Evolutionary conservation across 352 stramenopile species (phyloP), one percentile per base, ranked within the genome.

Genomic region (Globisporangium yorkense): DNA sequence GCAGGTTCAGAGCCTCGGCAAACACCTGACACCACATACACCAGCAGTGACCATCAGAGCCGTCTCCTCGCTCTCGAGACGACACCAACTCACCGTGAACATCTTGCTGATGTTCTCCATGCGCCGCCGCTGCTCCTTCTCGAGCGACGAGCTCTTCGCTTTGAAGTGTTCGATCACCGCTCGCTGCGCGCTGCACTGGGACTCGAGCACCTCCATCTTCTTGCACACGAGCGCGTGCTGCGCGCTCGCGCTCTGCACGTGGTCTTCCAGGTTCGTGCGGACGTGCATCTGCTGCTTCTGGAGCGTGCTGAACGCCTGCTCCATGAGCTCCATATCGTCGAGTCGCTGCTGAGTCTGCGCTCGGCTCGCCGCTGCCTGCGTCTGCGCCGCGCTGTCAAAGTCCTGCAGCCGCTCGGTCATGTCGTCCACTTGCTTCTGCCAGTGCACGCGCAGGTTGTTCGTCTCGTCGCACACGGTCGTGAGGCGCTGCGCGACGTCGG

Each of bases 61-160:
- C 9, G 20, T 47, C 37, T 33, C 27, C 40, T 56, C 24, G 1
- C 24, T 27, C 24, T 27, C 24, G 24, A 27, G 24, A 27, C 24
- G 24, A 27, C 24, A 27, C 2, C 35, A 51, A 70, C 67, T 39
- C 55, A 89, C 82, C 71, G 76, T 72, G 56, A 90, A 89, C 75
- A 88, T 89, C 21, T 83, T 86, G 59, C 68, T 78, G 53, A 90
- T 75, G 54, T 81, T 89, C 52, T 90, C 80, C 80, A 90, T 89
- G 5, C 83, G 68, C 48, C 72, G 70, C 2, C 77, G 67, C 54
- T 92, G 78, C 48, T 90, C 78, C 44, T 74, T 86, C 63, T 92
- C 82, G 59, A 92, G 72, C 2, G 64, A 58, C 20, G 63, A 35
- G 50, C 63, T 80, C 55, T 84, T 88, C 20, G 64, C 56, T n/a